These are phyloP conservation scores for Ilex paraguariensis DNA, from an alignment of 305 asterid species.

Conservation along the genomic window DNA sequence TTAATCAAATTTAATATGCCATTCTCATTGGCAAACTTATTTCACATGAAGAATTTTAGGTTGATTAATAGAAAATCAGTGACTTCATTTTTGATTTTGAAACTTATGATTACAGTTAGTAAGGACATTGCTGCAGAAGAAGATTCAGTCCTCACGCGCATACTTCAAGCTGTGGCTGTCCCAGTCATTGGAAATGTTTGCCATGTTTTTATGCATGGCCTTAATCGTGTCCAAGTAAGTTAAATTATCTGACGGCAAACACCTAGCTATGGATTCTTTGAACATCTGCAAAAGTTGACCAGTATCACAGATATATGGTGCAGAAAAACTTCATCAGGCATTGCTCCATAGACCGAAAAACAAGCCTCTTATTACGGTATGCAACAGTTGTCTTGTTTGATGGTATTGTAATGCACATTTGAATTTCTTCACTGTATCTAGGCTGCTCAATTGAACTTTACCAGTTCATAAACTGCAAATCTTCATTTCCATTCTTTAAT, in stretches of 20 bases:
- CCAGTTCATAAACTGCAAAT: neutral
- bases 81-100: constrained; percentile 2
- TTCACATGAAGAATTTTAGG: neutral
- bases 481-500: neutral
- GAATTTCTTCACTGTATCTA: neutral
- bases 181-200: constrained; percentile 93
- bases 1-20: no score
- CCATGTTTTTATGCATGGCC: constrained; percentile 96
- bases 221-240: constrained; percentile 73
- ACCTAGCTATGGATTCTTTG: neutral
- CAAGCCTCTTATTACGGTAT: constrained; percentile 77
- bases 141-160: constrained; percentile 71
- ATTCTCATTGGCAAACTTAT: no score
- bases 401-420: constrained; percentile 1
- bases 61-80: no score
- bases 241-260: neutral
- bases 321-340: constrained; percentile 68
- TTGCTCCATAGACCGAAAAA: constrained; percentile 55
- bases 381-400: constrained; percentile 1
- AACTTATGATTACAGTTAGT: constrained; percentile 43
- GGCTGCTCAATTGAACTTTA: neutral
- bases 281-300: constrained; percentile 2
- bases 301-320: constrained; percentile 66
- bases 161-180: constrained; percentile 87
- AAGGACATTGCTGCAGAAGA: constrained; percentile 65